Evolutionary conservation across 805 yeast genomes (phyloP), one percentile per base, ranked within the genome.

Genomic region (Ogataea kodamae): DNA sequence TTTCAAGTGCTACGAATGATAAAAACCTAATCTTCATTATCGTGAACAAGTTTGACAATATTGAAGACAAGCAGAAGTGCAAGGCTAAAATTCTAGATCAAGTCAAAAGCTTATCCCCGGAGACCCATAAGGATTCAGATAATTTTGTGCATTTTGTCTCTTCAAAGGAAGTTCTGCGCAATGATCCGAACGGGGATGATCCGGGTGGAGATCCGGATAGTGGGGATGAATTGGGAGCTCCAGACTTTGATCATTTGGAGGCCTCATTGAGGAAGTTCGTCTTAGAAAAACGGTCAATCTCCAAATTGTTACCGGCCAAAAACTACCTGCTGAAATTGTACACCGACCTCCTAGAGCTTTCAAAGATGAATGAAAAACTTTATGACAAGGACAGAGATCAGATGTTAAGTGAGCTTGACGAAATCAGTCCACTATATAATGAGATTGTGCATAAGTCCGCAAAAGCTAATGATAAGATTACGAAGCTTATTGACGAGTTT

Each of bases 131-230:
- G 54, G 86, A 83, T 46, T 76, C 96, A 0, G 63, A 70, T n/a
- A 95, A 89, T 25, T 88, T 92, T 62, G 94, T 92, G 6, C 98
- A 94, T 57, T 92, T 92, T 61, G 85, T 92, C 5, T 78, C 90
- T 17, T 77, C 90, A 0, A 64, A 69, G 13, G 69, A 72, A 3
- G 68, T 71, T 6, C 59, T 70, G 13, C 58, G 57, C 8, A 47
- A 48, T 3, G 25, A 55, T 1, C 68, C 69, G 1, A 67, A 51
- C 18, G 48, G 37, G 14, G 73, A 56, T 30, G 63, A 49, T 11
- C 65, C 57, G 36, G 64, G 59, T 33, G 50, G 40, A 9, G 40
- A 33, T 7, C 54, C 51, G 12, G 47, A 60, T 27, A 50, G 55
- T 22, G 53, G 55, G 11, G 49, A 56, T 15, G 56, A 65, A 29